Evolutionary conservation across 306 rosid species (phyloP).

Genomic region (Cucurbita maxima): DNA sequence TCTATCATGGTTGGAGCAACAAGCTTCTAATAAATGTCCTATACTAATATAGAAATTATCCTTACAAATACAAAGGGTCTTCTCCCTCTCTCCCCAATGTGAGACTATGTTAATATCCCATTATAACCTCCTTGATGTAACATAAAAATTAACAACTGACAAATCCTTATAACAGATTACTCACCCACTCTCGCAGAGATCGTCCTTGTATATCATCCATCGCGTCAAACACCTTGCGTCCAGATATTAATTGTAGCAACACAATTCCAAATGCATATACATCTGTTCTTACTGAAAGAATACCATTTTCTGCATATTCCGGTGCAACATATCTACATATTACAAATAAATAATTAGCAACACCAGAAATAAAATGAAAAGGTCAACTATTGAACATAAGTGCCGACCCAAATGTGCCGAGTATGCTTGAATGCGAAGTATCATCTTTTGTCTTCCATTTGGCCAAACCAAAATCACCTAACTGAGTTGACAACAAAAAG

Average conservation of each 20-base stretch:
- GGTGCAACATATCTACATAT: conserved; percentile 64
- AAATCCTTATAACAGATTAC: neutral
- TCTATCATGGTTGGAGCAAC: neutral
- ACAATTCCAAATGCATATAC: conserved; percentile 60
- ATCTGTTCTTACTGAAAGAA: conserved; percentile 51
- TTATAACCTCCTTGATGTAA: neutral
- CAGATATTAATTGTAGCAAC: conserved; percentile 58
- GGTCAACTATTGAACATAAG: neutral
- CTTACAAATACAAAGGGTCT: neutral
- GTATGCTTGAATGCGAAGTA: conserved; percentile 41
- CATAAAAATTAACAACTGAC: neutral
- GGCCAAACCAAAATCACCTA: conserved; percentile 86
- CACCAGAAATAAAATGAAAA: neutral
- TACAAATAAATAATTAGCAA: neutral
- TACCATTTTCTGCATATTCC: conserved; percentile 67
- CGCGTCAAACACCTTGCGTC: conserved; percentile 29
- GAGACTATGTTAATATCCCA: neutral
- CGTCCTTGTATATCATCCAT: conserved; percentile 21
- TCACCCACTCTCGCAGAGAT: conserved; percentile 71
- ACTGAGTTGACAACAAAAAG: conserved; percentile 17
- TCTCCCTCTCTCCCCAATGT: neutral
- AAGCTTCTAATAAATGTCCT: neutral
- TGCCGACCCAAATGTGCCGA: conserved; percentile 75
- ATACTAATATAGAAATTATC: neutral
- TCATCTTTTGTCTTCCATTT: conserved; percentile 54